Evolutionary conservation across 2,329 filamentous ascomycete species (phyloP).

Genomic region (Penicillium sp.): DNA sequence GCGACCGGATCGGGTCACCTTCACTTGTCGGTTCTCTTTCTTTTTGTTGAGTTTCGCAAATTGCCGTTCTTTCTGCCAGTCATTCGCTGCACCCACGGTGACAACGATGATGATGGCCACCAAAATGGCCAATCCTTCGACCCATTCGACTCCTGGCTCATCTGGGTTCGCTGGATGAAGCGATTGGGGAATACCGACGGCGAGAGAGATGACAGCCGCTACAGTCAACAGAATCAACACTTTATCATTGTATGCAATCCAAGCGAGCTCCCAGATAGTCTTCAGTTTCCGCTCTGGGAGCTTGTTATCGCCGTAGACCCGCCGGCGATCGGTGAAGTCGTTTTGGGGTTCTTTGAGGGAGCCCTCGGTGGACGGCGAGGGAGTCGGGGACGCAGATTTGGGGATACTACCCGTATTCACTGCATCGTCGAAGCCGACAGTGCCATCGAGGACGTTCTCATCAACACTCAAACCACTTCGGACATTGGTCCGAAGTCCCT

Average conservation of each 20-base stretch:
- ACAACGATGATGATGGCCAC: constrained; percentile 76
- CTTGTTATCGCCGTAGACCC: constrained; percentile 69
- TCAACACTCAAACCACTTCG: constrained; percentile 69
- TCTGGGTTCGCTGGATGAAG: constrained; percentile 56
- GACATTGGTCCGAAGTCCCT: constrained; percentile 68
- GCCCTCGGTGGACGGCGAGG: not conserved
- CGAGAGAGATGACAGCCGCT: constrained; percentile 72
- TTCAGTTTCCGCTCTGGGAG: constrained; percentile 71
- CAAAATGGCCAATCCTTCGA: constrained; percentile 79
- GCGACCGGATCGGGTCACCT: constrained; percentile 73
- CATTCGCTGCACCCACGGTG: constrained; percentile 74
- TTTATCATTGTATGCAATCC: constrained; percentile 83
- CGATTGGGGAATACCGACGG: constrained; percentile 73
- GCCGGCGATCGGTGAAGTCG: constrained; percentile 62
- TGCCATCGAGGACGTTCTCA: constrained; percentile 65
- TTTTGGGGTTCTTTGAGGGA: constrained; percentile 15
- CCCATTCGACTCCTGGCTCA: constrained; percentile 70
- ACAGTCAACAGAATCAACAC: constrained; percentile 71
- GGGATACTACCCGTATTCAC: constrained; percentile 19
- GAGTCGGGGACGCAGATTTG: constrained; percentile 31
- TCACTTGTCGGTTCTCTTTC: constrained; percentile 74
- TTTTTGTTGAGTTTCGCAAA: constrained; percentile 80
- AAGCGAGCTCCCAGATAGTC: constrained; percentile 68
- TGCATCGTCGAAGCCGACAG: constrained; percentile 68
- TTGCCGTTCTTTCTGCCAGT: constrained; percentile 80